These are phyloP conservation scores for Populus hybrid DNA, from an alignment of 441 rosid species.

Conservation along the genomic window DNA sequence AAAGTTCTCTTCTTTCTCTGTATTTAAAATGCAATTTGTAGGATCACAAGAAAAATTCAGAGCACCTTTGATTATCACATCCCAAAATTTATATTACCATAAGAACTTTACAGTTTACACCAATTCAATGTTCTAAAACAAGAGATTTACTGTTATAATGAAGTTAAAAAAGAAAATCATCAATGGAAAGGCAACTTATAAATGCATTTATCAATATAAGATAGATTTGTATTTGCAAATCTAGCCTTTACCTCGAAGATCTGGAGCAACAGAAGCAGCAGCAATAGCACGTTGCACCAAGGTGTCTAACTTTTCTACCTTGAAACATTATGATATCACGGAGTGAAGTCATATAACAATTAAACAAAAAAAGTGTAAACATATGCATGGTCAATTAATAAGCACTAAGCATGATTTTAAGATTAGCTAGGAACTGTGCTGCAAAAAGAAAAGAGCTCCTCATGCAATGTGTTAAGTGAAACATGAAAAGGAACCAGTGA, in stretches of 20 bases:
- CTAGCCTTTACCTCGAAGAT: constrained; percentile 65
- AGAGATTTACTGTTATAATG: not conserved
- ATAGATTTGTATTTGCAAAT: constrained; percentile 4
- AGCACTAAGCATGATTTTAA: not conserved
- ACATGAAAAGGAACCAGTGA: not conserved
- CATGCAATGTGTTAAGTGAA: not conserved
- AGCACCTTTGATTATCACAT: constrained; percentile 1
- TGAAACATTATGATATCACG: constrained; percentile 17
- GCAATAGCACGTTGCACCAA: constrained; percentile 77
- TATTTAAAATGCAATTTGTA: not conserved
- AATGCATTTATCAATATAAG: constrained; percentile 14
- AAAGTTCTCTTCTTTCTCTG: not conserved
- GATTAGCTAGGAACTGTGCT: not conserved
- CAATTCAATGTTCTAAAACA: not conserved
- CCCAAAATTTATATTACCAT: not conserved
- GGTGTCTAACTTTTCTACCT: constrained; percentile 81
- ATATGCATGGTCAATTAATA: not conserved
- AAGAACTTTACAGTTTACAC: not conserved
- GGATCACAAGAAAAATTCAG: not conserved
- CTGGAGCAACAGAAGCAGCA: constrained; percentile 65
- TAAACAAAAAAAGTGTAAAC: not conserved
- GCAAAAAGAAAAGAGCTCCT: not conserved
- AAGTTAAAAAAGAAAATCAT: not conserved
- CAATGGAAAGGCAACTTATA: constrained; percentile 3
- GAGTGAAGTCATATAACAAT: constrained; percentile 6